Evolutionary conservation across 768 basidiomycete species (phyloP), one percentile per base, ranked within the genome.

Genomic region (Russula sp.): DNA sequence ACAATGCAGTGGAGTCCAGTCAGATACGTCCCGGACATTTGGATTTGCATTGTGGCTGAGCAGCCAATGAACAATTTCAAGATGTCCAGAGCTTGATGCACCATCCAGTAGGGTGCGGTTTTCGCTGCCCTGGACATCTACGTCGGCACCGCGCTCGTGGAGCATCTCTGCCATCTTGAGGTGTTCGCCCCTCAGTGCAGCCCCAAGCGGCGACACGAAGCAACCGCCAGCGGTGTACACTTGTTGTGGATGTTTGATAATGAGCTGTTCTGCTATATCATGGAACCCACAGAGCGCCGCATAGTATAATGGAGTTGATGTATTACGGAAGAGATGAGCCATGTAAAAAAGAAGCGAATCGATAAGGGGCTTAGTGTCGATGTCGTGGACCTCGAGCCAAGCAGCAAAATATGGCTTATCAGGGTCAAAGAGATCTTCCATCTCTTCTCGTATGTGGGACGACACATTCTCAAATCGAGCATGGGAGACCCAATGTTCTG

Each of bases 261-360:
- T 26, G 24, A 56, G 54, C 16, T 38, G 16, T 24, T 56, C 54
- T 49, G 48, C 13, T 22, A 49, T 11, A 11, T 49, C 48, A 26
- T 49, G n/a, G 24, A 49, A 49, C 11, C 48, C 48, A 24, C 48
- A 49, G 22, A 49, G 24, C 11, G 48, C 48, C 5, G 48, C 48
- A 26, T 48, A 48, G 46, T 48, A 48, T 22, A 48, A 24, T n/a
- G 46, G 9, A 9, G 10, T 24, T 48, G 46, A 2, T 22, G 11
- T 1, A 20, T 20, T 8, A 2, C 0, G 16, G 9, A n/a, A 48
- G 3, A 0, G 3, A 10, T 0, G 3, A 16, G 16, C 4, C 5
- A 34, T 3, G 3, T 2, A 11, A 3, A 10, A 28, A 53, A 8
- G 7, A 5, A 2, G n/a, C 4, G 16, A 20, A 6, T 4, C 20